These are phyloP conservation scores for Closterium sp. DNA, from an alignment of 139 green algal species.

Conservation along the genomic window DNA sequence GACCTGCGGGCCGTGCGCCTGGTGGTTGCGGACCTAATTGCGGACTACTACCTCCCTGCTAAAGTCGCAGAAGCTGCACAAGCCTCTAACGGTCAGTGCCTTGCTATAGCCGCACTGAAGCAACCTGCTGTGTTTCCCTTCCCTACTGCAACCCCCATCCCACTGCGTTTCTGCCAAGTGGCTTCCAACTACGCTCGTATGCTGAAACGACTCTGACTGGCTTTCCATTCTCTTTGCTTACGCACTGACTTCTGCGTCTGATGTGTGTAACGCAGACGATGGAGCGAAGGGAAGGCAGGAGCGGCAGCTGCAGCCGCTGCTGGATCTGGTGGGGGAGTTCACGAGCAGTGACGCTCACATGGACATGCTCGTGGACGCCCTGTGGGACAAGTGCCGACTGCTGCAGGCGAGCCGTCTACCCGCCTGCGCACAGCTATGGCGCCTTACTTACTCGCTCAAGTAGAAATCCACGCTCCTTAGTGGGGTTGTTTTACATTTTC, in stretches of 20 bases:
- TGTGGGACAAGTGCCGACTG: background rate
- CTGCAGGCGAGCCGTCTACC: background rate
- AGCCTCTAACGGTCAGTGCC: background rate
- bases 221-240: no score
- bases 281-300: background rate
- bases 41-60: background rate
- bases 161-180: no score
- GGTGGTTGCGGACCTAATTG: background rate
- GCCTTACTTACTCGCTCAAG: no score
- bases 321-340: background rate
- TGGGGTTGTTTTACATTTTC: no score
- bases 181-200: no score
- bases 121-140: no score
- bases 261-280: background rate
- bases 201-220: no score
- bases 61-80: background rate
- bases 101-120: background rate
- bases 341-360: background rate
- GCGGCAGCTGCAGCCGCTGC: background rate
- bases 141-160: no score
- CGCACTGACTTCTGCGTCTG: no score
- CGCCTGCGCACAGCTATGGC: no score
- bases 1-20: background rate
- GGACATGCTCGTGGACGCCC: background rate
- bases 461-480: no score